phyloP scores from a whole-genome alignment of 202 grass and related monocot species.

The Setaria viridis region DNA sequence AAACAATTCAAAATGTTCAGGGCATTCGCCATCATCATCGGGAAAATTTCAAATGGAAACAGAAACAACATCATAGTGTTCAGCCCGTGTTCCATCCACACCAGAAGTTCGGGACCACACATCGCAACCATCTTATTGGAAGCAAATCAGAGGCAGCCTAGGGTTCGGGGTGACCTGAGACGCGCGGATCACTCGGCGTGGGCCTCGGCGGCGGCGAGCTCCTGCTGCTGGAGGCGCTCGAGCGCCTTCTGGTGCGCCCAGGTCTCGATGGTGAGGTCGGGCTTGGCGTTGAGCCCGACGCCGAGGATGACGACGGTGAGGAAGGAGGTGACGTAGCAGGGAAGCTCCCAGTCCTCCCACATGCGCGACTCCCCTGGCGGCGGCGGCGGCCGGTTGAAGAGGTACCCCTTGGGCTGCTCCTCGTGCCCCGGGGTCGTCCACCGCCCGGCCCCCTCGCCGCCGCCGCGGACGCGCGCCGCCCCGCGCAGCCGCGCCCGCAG shows the following conservation, averaged over 20 bases:
- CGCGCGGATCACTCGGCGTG: slow-evolving; percentile 61
- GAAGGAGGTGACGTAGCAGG: slow-evolving; percentile 94
- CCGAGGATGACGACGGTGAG: slow-evolving; percentile 96
- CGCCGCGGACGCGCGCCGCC: slow-evolving; percentile 49
- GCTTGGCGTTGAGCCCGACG: slow-evolving; percentile 94
- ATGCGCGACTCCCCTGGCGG: slow-evolving; percentile 67
- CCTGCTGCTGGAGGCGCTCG: slow-evolving; percentile 87
- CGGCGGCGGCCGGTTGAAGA: slow-evolving; percentile 69
- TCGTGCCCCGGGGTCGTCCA: slow-evolving; percentile 78
- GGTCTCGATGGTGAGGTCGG: slow-evolving; percentile 94
- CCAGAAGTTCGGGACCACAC: slow-evolving; percentile 27
- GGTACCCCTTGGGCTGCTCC: slow-evolving; percentile 70
- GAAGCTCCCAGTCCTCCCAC: slow-evolving; percentile 97
- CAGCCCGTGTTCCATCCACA: slow-evolving; percentile 23
- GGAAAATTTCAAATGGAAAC: slow-evolving; percentile 38
- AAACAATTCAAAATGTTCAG: slow-evolving; percentile 39
- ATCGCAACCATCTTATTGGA: slow-evolving; percentile 52
- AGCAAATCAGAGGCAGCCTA: slow-evolving; percentile 48
- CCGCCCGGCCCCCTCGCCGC: slow-evolving; percentile 63
- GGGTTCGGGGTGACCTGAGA: slow-evolving; percentile 44
- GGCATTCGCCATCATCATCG: slow-evolving; percentile 39
- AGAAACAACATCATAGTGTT: slow-evolving; percentile 46
- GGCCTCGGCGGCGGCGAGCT: slow-evolving; percentile 49
- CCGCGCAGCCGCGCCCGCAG: slow-evolving; percentile 56
- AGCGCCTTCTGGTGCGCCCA: slow-evolving; percentile 96